Evolutionary conservation across 2,329 filamentous ascomycete genomes (phyloP).

Genomic region (Xylariales sp.): DNA sequence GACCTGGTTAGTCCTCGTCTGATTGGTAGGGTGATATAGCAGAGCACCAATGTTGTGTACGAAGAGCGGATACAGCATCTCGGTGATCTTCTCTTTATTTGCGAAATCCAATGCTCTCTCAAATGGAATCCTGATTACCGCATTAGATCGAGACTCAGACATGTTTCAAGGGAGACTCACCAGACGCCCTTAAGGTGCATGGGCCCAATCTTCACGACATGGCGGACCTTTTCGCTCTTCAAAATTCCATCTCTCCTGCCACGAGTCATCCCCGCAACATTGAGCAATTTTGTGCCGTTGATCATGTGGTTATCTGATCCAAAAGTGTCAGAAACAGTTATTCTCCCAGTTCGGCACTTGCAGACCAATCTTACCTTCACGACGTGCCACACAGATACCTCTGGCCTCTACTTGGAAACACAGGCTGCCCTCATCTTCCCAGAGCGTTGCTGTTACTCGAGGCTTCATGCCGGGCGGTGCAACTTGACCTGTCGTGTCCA

Average conservation of each 20-base stretch:
- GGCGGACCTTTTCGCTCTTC: constrained; percentile 94
- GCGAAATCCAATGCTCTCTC: constrained; percentile 97
- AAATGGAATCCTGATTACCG: constrained; percentile 76
- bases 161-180: constrained; percentile 46
- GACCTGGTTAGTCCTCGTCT: constrained; percentile 74
- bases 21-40: constrained; percentile 89
- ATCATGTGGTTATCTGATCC: constrained; percentile 73
- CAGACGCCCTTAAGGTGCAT: constrained; percentile 99
- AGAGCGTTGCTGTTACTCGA: constrained; percentile 89
- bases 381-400: constrained; percentile 88
- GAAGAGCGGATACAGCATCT: constrained; percentile 89
- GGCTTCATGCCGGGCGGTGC: constrained; percentile 95
- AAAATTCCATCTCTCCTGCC: constrained; percentile 92
- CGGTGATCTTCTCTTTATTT: constrained; percentile 99
- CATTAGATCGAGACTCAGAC: constrained; percentile 9
- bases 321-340: background rate
- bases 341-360: too few species aligned
- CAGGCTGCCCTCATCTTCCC: constrained; percentile 96
- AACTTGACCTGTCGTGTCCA: constrained; percentile 84
- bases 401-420: constrained; percentile 98
- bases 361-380: constrained; percentile 57
- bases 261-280: constrained; percentile 96
- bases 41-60: constrained; percentile 95
- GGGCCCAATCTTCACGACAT: constrained; percentile 97
- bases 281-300: constrained; percentile 94